These are phyloP conservation scores for Anisogramma anomala DNA, from an alignment of 2,329 filamentous ascomycete species.

Conservation along the genomic window DNA sequence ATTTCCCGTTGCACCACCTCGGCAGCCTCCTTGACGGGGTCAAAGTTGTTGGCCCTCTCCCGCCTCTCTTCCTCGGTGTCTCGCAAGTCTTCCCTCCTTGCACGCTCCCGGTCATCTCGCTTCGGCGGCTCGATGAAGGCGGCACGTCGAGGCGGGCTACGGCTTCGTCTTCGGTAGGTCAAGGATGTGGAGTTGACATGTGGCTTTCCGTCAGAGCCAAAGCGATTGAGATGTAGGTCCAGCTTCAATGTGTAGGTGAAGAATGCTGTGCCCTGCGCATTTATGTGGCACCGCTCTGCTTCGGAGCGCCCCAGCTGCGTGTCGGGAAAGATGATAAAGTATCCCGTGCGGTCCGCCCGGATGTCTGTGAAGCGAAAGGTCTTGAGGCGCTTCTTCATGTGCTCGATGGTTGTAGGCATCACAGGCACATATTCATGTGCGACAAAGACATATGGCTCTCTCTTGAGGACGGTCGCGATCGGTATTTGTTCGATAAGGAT, in stretches of 20 bases:
- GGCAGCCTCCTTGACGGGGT: conserved; percentile 77
- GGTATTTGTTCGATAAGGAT: conserved; percentile 14
- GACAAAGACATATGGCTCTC: conserved; percentile 83
- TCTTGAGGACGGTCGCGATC: conserved; percentile 56
- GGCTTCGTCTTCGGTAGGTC: conserved; percentile 23
- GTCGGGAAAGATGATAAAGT: conserved; percentile 84
- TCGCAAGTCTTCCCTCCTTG: conserved; percentile 60
- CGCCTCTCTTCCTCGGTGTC: conserved; percentile 86
- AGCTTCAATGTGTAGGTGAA: conserved; percentile 91
- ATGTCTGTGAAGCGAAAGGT: conserved; percentile 72
- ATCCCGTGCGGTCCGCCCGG: conserved; percentile 72
- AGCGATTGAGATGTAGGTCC: conserved; percentile 60
- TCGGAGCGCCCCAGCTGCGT: conserved; percentile 66
- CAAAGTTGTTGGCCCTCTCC: conserved; percentile 74
- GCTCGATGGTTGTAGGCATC: conserved; percentile 70
- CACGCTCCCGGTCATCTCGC: conserved; percentile 54
- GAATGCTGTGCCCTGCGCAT: conserved; percentile 69
- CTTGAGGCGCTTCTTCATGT: conserved; percentile 83
- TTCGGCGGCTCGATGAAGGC: conserved; percentile 35
- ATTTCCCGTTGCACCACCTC: conserved; percentile 70
- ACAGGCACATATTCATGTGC: conserved; percentile 79
- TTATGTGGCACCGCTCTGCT: conserved; percentile 65
- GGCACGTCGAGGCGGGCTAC: conserved; percentile 25
- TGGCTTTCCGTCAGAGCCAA: conserved; percentile 22
- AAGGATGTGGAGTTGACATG: conserved; percentile 20